Conservation (phyloP, 2,329 filamentous ascomycete genomes). For the Pseudogymnoascus sp. region DNA sequence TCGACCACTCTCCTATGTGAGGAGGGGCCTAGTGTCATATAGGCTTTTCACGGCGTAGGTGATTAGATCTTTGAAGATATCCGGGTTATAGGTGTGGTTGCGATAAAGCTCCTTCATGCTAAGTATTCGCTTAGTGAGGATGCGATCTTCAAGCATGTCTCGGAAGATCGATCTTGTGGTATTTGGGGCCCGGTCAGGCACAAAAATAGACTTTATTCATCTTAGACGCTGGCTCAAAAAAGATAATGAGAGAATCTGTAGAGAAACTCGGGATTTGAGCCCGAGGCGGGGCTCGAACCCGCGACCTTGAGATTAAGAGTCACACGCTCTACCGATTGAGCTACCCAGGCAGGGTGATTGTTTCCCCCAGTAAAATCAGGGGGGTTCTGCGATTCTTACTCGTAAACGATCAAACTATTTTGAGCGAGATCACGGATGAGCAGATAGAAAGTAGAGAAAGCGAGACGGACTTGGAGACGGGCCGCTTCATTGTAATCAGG, state of each 20-base stretch:
- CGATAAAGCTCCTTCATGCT: no score
- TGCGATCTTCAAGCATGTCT: no score
- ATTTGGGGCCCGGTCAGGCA: no score
- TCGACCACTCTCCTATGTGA: no score
- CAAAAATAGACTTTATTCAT: no score
- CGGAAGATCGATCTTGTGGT: no score
- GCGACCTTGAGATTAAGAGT: constrained; percentile 37
- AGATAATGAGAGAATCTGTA: neutral
- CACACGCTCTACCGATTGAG: constrained; percentile 68
- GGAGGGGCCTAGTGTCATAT: no score
- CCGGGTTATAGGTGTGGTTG: no score
- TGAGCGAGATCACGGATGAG: neutral
- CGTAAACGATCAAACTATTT: neutral
- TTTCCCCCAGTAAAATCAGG: neutral
- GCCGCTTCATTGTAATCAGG: neutral
- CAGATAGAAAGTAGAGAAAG: neutral
- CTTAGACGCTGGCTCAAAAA: no score
- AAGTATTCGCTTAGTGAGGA: no score
- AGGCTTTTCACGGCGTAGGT: no score
- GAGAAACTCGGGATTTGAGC: constrained; percentile 6
- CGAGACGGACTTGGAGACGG: neutral
- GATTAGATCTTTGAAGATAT: no score
- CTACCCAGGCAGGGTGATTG: constrained; percentile 31
- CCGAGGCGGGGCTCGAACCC: constrained; percentile 7
- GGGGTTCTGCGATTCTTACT: neutral